Evolutionary conservation across 345 rosid genomes (phyloP).

Genomic region (Xanthoceras sorbifolium): DNA sequence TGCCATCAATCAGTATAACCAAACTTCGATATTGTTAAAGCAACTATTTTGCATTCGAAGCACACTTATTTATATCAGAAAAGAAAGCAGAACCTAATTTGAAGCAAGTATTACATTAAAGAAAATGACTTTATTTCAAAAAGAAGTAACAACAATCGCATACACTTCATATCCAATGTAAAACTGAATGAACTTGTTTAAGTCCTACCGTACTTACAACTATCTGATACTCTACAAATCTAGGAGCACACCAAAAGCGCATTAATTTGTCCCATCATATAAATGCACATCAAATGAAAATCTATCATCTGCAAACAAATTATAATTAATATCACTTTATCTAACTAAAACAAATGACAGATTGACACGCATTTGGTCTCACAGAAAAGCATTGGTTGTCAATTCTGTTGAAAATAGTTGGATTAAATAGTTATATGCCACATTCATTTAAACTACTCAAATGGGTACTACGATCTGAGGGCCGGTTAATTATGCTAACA

Average conservation of each 20-base stretch:
- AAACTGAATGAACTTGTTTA: not conserved
- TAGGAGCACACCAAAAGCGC: not conserved
- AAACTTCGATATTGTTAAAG: not conserved
- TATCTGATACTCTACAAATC: not conserved
- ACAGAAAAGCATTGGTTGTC: not conserved
- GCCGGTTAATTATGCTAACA: not conserved
- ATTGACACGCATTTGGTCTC: constrained; percentile 2
- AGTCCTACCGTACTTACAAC: not conserved
- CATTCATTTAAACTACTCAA: not conserved
- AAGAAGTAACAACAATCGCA: not conserved
- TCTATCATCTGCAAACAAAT: not conserved
- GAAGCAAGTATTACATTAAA: too few species aligned
- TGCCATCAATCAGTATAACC: not conserved
- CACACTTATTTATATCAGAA: not conserved
- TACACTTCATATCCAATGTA: not conserved
- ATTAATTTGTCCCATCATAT: not conserved
- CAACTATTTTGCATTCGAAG: not conserved
- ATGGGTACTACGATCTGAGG: too few species aligned
- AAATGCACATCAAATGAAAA: not conserved
- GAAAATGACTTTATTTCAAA: not conserved
- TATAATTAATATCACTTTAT: not conserved
- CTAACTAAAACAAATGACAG: not conserved
- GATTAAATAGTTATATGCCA: not conserved
- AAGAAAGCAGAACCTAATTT: too few species aligned
- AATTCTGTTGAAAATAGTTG: not conserved